phyloP scores from a whole-genome alignment of 345 rosid species.

The Dovyalis caffra region DNA sequence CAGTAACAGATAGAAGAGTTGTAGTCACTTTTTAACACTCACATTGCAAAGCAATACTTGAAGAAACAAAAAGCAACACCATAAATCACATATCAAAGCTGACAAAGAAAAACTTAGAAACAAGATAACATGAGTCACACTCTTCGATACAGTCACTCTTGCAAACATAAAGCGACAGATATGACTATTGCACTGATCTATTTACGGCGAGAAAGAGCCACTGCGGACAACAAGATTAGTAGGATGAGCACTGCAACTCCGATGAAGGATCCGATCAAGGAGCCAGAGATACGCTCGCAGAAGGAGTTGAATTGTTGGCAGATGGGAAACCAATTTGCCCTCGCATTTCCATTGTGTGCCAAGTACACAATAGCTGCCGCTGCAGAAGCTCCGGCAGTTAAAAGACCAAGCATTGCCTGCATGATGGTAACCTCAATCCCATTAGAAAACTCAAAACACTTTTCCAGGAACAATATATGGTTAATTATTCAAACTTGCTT shows the following conservation, averaged over 20 bases:
- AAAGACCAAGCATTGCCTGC: slow-evolving; percentile 60
- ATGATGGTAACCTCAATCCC: neutral
- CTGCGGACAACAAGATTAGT: slow-evolving; percentile 45
- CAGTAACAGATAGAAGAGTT: no score
- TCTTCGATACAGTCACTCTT: neutral
- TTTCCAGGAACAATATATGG: no score
- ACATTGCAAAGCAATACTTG: neutral
- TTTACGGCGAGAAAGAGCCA: slow-evolving; percentile 54
- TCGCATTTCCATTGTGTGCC: slow-evolving; percentile 71
- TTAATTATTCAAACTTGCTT: no score
- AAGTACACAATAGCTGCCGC: slow-evolving; percentile 75
- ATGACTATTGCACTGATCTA: slow-evolving; percentile 10
- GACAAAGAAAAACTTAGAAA: neutral
- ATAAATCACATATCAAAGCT: slow-evolving; percentile 4
- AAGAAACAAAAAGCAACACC: neutral
- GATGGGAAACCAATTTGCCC: slow-evolving; percentile 68
- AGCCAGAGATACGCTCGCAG: slow-evolving; percentile 72
- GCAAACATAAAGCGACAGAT: slow-evolving; percentile 5
- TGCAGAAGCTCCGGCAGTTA: slow-evolving; percentile 71
- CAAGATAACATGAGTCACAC: neutral
- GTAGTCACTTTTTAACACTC: no score
- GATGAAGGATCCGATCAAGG: slow-evolving; percentile 66
- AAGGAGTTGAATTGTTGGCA: slow-evolving; percentile 79
- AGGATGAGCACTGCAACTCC: slow-evolving; percentile 42
- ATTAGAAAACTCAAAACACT: no score